Evolutionary conservation across 1,139 yeast genomes (phyloP).

Genomic region (Kodamaea sp.): DNA sequence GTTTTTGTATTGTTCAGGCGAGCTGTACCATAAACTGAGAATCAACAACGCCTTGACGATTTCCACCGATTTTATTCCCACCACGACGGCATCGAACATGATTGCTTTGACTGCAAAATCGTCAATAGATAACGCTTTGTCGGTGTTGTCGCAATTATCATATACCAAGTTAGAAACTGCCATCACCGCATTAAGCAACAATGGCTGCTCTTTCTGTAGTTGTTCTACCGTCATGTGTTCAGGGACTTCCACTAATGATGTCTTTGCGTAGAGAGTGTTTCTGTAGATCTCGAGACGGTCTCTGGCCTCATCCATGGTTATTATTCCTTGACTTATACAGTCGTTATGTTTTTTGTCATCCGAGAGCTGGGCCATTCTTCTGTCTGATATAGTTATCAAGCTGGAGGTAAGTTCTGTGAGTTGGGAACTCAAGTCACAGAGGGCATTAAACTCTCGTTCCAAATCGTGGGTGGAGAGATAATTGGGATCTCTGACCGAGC

Average conservation of each 20-base stretch:
- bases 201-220: constrained; percentile 55
- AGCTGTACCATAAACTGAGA: constrained; percentile 76
- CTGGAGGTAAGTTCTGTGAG: constrained; percentile 42
- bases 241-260: constrained; percentile 60
- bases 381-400: constrained; percentile 37
- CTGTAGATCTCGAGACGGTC: constrained; percentile 46
- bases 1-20: constrained; percentile 79
- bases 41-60: constrained; percentile 62
- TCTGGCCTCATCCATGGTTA: constrained; percentile 53
- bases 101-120: constrained; percentile 59
- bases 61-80: constrained; percentile 74
- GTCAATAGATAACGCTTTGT: constrained; percentile 47
- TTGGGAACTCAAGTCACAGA: constrained; percentile 31
- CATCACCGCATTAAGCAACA: constrained; percentile 65
- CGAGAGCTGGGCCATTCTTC: constrained; percentile 35
- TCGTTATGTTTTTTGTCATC: constrained; percentile 30
- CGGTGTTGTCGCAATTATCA: constrained; percentile 29
- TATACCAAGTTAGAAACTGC: constrained; percentile 55
- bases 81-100: constrained; percentile 62
- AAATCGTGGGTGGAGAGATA: constrained; percentile 35
- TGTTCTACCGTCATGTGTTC: constrained; percentile 43
- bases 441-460: constrained; percentile 36
- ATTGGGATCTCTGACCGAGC: constrained; percentile 14
- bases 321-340: constrained; percentile 47
- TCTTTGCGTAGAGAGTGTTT: constrained; percentile 35